Percentiles rank a stretch among this genome's conserved stretches.
Evolutionary conservation across 2,329 filamentous ascomycete genomes (phyloP).

Genomic region (Stemphylium vesicarium): DNA sequence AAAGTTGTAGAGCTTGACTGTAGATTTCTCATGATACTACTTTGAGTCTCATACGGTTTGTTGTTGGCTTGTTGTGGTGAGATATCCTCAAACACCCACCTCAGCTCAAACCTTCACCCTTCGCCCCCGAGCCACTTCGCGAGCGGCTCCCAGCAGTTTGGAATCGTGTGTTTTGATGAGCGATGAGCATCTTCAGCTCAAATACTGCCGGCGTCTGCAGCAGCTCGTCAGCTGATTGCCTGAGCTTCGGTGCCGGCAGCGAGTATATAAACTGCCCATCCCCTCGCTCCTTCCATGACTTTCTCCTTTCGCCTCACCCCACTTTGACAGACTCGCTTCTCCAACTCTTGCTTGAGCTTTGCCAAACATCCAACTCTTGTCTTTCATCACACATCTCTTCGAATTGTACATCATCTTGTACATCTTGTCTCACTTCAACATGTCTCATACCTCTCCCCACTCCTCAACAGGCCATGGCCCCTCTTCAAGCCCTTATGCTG

Average conservation of each 20-base stretch:
- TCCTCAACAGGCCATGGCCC: constrained; percentile 30
- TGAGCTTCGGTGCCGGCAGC: not conserved
- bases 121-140: constrained; percentile 6
- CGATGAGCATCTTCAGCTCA: constrained; percentile 13
- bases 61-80: constrained; percentile 5
- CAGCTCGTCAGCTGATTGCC: constrained; percentile 18
- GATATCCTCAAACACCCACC: constrained; percentile 1
- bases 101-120: constrained; percentile 1
- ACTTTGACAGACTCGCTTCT: constrained; percentile 18
- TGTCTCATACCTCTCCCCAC: constrained; percentile 36
- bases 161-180: constrained; percentile 10
- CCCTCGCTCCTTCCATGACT: constrained; percentile 20
- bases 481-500: constrained; percentile 34
- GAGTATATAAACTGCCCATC: constrained; percentile 17
- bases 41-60: constrained; percentile 4
- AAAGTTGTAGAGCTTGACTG: constrained; percentile 29
- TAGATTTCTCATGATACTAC: constrained; percentile 22
- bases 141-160: not conserved
- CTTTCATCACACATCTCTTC: constrained; percentile 18
- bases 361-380: constrained; percentile 18
- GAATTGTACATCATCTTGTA: constrained; percentile 17
- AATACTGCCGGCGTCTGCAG: constrained; percentile 15
- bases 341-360: constrained; percentile 25
- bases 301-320: constrained; percentile 16
- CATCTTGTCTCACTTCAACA: constrained; percentile 15